Conservation (phyloP, 2,329 filamentous ascomycete species). For the Paracorniculantispora psalliotae region DNA sequence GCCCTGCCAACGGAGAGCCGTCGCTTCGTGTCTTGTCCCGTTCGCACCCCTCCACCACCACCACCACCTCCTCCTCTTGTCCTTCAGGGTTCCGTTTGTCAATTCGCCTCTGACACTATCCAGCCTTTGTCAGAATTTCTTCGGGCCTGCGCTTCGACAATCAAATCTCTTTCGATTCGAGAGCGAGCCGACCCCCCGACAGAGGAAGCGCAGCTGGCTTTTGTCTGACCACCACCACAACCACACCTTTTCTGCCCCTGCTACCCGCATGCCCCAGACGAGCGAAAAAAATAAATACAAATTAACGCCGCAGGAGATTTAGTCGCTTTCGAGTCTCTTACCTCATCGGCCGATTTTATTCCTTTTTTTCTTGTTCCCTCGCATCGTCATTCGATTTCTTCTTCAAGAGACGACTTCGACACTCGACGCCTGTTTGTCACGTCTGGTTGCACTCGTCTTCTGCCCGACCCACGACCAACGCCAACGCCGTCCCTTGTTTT, state of each 20-base stretch:
- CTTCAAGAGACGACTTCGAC: neutral
- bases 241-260: conserved; percentile 7
- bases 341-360: neutral
- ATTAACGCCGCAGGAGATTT: neutral
- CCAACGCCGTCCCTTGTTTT: conserved; percentile 1
- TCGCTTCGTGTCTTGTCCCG: conserved; percentile 4
- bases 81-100: neutral
- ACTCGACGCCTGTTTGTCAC: conserved; percentile 4
- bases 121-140: neutral
- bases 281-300: conserved; percentile 3
- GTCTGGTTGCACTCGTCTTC: neutral
- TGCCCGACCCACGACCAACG: conserved; percentile 2
- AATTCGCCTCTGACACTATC: neutral
- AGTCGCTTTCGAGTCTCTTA: conserved; percentile 3
- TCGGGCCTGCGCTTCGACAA: conserved; percentile 7
- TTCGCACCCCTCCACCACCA: neutral
- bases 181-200: conserved; percentile 4
- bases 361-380: neutral
- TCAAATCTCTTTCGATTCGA: conserved; percentile 2
- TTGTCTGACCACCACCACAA: neutral
- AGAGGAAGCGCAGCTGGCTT: conserved; percentile 6
- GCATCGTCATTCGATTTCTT: neutral
- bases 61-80: neutral
- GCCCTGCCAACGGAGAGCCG: neutral
- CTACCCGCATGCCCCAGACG: neutral